These are phyloP conservation scores for Glarea lozoyensis DNA, from an alignment of 495 filamentous ascomycete genomes.

Conservation along the genomic window DNA sequence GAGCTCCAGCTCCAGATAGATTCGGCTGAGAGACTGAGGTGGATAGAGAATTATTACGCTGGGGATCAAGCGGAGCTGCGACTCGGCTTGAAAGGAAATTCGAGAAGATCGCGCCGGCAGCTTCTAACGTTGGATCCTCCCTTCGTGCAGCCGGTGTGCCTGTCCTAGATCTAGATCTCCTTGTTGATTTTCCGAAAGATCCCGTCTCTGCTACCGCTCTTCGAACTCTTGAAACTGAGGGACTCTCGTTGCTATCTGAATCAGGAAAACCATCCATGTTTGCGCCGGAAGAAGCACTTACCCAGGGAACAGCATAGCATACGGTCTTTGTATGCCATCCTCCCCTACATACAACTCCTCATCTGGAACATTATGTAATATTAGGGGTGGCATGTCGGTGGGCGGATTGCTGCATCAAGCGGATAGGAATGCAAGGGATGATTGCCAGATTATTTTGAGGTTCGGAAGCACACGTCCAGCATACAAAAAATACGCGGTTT, in stretches of 20 bases:
- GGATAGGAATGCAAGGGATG: neutral
- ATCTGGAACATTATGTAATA: slow-evolving; percentile 50
- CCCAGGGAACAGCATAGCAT: slow-evolving; percentile 47
- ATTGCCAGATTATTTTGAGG: neutral
- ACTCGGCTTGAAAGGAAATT: slow-evolving; percentile 11
- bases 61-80: slow-evolving; percentile 9
- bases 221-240: slow-evolving; percentile 23
- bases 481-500: too few species aligned
- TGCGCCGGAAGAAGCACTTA: slow-evolving; percentile 22
- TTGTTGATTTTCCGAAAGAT: slow-evolving; percentile 47
- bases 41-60: slow-evolving; percentile 17
- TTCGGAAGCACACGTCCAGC: neutral
- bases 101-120: slow-evolving; percentile 36
- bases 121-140: slow-evolving; percentile 46
- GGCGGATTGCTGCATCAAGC: too few species aligned
- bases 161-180: slow-evolving; percentile 41
- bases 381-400: slow-evolving; percentile 40
- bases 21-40: slow-evolving; percentile 16
- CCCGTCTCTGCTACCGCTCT: slow-evolving; percentile 39
- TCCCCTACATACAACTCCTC: slow-evolving; percentile 48
- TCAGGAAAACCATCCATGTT: slow-evolving; percentile 14
- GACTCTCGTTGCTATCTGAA: slow-evolving; percentile 26
- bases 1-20: slow-evolving; percentile 3
- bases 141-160: slow-evolving; percentile 40
- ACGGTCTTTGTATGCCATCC: slow-evolving; percentile 45